A percentile compares a stretch with the other conserved stretches of the same genome.
phyloP scores from a whole-genome alignment of 2,329 filamentous ascomycete species.

The Colletotrichum horii region DNA sequence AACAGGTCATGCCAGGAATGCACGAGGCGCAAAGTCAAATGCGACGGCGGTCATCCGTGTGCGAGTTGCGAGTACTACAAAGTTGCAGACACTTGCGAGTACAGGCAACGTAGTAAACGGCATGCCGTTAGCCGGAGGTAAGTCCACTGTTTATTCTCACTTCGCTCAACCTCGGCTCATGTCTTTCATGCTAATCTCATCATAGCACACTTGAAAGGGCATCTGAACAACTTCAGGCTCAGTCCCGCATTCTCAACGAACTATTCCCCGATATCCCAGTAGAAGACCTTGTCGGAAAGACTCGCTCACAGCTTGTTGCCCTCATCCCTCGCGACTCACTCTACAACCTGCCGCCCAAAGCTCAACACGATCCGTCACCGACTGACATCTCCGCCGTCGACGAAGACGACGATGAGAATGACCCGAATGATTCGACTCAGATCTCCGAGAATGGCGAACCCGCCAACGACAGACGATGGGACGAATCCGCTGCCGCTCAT shows the following conservation, averaged over 20 bases:
- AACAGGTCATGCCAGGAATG: slow-evolving; percentile 32
- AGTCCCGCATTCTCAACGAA: slow-evolving; percentile 26
- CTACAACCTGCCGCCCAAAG: background rate
- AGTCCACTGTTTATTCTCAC: background rate
- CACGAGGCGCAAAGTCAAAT: slow-evolving; percentile 38
- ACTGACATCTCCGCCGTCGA: background rate
- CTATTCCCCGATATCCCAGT: slow-evolving; percentile 26
- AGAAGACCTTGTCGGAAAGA: slow-evolving; percentile 25
- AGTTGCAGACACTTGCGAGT: slow-evolving; percentile 29
- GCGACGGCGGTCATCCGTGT: slow-evolving; percentile 42
- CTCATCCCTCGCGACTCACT: slow-evolving; percentile 12
- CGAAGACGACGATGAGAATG: background rate
- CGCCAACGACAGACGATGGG: slow-evolving; percentile 31
- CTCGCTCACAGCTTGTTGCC: slow-evolving; percentile 24
- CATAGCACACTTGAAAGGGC: slow-evolving; percentile 29
- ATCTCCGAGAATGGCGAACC: slow-evolving; percentile 31
- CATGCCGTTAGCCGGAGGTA: slow-evolving; percentile 34
- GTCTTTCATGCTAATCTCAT: background rate
- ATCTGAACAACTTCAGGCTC: slow-evolving; percentile 26
- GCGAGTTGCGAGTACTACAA: slow-evolving; percentile 41
- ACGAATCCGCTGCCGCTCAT: slow-evolving; percentile 27
- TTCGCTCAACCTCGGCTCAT: background rate
- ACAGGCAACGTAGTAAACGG: slow-evolving; percentile 32
- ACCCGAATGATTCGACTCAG: slow-evolving; percentile 25
- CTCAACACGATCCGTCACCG: background rate